Evolutionary conservation across 768 basidiomycete species (phyloP).

Genomic region (Pleurotus tuoliensis): DNA sequence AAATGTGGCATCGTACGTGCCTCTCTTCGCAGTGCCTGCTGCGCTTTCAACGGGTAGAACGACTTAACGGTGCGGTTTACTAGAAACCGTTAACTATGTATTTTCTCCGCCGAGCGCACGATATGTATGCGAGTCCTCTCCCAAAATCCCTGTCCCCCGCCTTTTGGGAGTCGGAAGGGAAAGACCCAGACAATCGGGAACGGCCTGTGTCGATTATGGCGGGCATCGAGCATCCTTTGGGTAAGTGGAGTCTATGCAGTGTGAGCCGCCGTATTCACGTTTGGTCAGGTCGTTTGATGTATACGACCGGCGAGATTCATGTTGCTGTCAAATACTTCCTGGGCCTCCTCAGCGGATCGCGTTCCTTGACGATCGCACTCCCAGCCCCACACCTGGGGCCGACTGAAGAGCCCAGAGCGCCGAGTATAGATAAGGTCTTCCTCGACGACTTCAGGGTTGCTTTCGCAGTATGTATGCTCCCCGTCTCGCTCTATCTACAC

Average conservation of each 20-base stretch:
- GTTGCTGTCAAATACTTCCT: slow-evolving; percentile 79
- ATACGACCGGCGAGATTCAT: slow-evolving; percentile 82
- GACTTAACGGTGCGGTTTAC: not conserved
- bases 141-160: slow-evolving; percentile 68
- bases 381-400: slow-evolving; percentile 6
- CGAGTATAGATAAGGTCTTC: slow-evolving; percentile 59
- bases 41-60: not conserved
- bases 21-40: too few species aligned
- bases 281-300: slow-evolving; percentile 71
- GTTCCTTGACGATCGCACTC: slow-evolving; percentile 3
- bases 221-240: slow-evolving; percentile 78
- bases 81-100: slow-evolving; percentile 87
- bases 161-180: slow-evolving; percentile 74
- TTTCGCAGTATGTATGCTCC: slow-evolving; percentile 53
- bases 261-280: not conserved
- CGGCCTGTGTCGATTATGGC: slow-evolving; percentile 64
- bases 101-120: slow-evolving; percentile 69
- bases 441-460: slow-evolving; percentile 90
- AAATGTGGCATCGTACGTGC: slow-evolving; percentile 77
- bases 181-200: slow-evolving; percentile 28
- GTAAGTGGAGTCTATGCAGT: slow-evolving; percentile 29
- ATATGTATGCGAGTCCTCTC: slow-evolving; percentile 48
- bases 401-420: slow-evolving; percentile 15
- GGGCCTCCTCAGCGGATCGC: slow-evolving; percentile 55
- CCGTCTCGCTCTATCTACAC: not conserved